Evolutionary conservation across 139 green algal genomes (phyloP).

Genomic region (Micractinium sp.): DNA sequence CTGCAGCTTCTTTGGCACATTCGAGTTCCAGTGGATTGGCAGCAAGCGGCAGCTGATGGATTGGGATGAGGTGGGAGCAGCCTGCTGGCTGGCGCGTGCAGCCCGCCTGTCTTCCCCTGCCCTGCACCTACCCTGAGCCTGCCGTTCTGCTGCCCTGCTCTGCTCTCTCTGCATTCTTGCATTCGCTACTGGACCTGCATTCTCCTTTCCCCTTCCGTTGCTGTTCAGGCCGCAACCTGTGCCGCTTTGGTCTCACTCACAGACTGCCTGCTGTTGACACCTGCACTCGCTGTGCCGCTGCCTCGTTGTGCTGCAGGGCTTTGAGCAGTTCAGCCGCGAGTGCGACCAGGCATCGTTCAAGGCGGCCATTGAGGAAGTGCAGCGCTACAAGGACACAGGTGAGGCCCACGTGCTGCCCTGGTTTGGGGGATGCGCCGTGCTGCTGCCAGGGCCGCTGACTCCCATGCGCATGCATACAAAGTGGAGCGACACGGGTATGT

Average conservation of each 20-base stretch:
- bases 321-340: conserved; percentile 29
- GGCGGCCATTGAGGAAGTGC: conserved; percentile 27
- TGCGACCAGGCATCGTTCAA: conserved; percentile 34
- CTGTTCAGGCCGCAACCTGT: not conserved
- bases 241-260: not conserved
- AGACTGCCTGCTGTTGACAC: not conserved
- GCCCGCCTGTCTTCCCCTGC: not conserved
- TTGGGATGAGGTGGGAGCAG: conserved; percentile 27
- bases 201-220: not conserved
- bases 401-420: not conserved
- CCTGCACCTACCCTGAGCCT: not conserved
- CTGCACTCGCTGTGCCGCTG: not conserved
- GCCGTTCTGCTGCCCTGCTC: not conserved
- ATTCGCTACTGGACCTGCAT: not conserved
- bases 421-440: no score
- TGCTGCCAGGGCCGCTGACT: no score
- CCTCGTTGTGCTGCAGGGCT: conserved; percentile 4
- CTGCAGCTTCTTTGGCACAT: conserved; percentile 44
- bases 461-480: no score
- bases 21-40: conserved; percentile 48
- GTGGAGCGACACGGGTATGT: no score
- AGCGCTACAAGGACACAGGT: conserved; percentile 21
- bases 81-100: no score
- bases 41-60: conserved; percentile 41
- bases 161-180: not conserved